These are phyloP conservation scores for Sporothrix dimorphospora DNA, from an alignment of 2,329 filamentous ascomycete genomes.

Conservation along the genomic window DNA sequence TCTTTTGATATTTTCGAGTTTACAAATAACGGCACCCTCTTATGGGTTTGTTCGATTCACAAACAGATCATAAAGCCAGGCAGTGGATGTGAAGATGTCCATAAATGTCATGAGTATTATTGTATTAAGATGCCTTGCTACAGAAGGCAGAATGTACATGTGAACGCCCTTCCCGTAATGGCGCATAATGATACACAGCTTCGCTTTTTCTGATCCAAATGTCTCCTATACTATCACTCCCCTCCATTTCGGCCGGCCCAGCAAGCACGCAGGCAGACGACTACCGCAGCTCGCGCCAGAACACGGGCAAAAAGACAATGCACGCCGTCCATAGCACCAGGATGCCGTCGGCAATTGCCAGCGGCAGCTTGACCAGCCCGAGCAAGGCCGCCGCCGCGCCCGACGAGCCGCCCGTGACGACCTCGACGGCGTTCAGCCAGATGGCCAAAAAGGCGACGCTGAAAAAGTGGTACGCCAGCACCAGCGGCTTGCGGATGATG, in stretches of 20 bases:
- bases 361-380: constrained; percentile 60
- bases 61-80: not conserved
- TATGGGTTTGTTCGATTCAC: not conserved
- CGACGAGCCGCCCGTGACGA: constrained; percentile 41
- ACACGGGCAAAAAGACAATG: constrained; percentile 79
- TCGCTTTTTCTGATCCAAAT: constrained; percentile 2
- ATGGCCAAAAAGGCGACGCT: constrained; percentile 85
- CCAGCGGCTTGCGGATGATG: constrained; percentile 73
- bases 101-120: constrained; percentile 10
- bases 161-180: not conserved
- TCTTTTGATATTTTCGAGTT: not conserved
- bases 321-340: constrained; percentile 80
- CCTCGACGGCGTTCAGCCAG: constrained; percentile 59
- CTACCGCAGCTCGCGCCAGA: constrained; percentile 51
- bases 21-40: not conserved
- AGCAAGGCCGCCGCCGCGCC: constrained; percentile 66
- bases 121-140: constrained; percentile 5
- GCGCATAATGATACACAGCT: not conserved
- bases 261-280: no score
- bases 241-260: no score
- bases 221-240: not conserved
- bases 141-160: not conserved
- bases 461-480: constrained; percentile 93
- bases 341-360: constrained; percentile 66
- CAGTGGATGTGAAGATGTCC: not conserved